A percentile compares a stretch with the other conserved stretches of the same genome.
Evolutionary conservation across 2,329 filamentous ascomycete genomes (phyloP).

Genomic region (Dothidotthia symphoricarpi): DNA sequence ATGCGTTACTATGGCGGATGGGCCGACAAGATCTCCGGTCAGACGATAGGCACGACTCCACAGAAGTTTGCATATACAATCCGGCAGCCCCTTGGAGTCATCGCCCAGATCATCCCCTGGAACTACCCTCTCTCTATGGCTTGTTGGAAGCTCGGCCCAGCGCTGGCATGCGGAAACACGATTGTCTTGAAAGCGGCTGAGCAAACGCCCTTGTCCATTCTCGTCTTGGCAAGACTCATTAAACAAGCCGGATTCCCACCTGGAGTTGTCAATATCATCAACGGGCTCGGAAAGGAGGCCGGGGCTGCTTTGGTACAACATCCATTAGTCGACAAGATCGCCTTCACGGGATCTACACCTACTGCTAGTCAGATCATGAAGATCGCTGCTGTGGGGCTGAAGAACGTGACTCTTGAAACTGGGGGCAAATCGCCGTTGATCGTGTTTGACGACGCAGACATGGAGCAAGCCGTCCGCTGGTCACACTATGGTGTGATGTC

Average conservation of each 20-base stretch:
- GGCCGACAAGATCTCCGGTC: conserved; percentile 72
- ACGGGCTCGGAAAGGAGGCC: conserved; percentile 59
- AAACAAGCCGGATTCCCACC: conserved; percentile 42
- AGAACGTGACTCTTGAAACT: conserved; percentile 58
- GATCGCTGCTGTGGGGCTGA: conserved; percentile 44
- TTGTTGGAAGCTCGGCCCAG: conserved; percentile 55
- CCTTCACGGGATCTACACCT: conserved; percentile 70
- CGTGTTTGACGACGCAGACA: conserved; percentile 55
- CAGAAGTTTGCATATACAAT: conserved; percentile 72
- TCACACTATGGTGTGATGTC: conserved; percentile 57
- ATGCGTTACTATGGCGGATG: conserved; percentile 73
- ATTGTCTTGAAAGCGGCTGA: conserved; percentile 56
- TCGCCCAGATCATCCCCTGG: conserved; percentile 40
- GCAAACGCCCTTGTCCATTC: conserved; percentile 52
- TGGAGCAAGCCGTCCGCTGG: conserved; percentile 63
- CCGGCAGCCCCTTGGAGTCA: conserved; percentile 59
- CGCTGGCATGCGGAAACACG: conserved; percentile 55
- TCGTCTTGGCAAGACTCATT: conserved; percentile 19
- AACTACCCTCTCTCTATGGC: conserved; percentile 46
- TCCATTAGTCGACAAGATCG: conserved; percentile 67
- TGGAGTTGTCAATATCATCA: conserved; percentile 44
- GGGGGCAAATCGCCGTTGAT: conserved; percentile 57
- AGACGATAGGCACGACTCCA: conserved; percentile 65
- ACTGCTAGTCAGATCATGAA: conserved; percentile 63
- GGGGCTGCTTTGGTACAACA: conserved; percentile 64